Evolutionary conservation across 306 rosid species (phyloP).

Genomic region (Vicia villosa): DNA sequence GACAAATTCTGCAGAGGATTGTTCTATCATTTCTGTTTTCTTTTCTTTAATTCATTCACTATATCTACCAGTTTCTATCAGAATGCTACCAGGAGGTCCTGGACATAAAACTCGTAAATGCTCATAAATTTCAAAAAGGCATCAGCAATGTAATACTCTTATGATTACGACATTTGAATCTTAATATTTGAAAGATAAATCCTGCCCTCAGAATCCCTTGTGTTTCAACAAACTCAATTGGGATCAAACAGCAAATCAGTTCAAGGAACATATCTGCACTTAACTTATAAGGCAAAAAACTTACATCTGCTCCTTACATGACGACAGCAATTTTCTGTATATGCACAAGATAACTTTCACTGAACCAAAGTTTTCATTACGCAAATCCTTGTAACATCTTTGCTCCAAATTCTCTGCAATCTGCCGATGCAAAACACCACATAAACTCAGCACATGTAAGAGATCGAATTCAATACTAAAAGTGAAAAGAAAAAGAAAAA

Average conservation of each 20-base stretch:
- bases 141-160: conserved; percentile 22
- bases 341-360: conserved; percentile 70
- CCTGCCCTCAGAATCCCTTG: conserved; percentile 5
- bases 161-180: conserved; percentile 11
- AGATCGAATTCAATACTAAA: conserved; percentile 29
- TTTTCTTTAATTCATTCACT: too few relatives aligned
- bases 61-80: too few relatives aligned
- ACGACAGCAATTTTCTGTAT: conserved; percentile 67
- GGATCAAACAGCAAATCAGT: conserved; percentile 28
- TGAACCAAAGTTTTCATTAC: conserved; percentile 72
- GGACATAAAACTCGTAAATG: conserved; percentile 12
- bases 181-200: conserved; percentile 25
- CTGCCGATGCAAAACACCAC: conserved; percentile 51
- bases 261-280: conserved; percentile 23
- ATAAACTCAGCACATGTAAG: conserved; percentile 29
- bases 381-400: conserved; percentile 86
- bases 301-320: conserved; percentile 89
- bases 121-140: conserved; percentile 32
- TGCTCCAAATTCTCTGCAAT: conserved; percentile 78
- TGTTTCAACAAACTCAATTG: conserved; percentile 27
- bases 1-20: too few relatives aligned
- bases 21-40: too few relatives aligned
- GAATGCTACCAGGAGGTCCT: neutral
- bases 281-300: conserved; percentile 40
- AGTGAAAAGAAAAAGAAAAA: conserved; percentile 22